phyloP scores from a whole-genome alignment of 2,329 filamentous ascomycete species.

The Pyrenophora seminiperda region DNA sequence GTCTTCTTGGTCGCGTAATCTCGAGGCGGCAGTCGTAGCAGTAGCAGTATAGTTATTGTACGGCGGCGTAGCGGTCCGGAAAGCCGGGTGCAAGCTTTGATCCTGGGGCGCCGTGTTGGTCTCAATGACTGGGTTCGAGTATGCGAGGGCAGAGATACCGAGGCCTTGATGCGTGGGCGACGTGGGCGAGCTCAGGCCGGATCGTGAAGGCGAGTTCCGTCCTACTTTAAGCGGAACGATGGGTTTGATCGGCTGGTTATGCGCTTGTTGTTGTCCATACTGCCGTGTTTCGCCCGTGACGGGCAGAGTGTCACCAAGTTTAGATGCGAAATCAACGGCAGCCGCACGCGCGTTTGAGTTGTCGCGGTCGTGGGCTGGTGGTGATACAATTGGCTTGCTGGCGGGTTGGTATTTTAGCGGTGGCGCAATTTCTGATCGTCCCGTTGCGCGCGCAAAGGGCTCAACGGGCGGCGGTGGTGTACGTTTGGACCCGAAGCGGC shows the following conservation, averaged over 20 bases:
- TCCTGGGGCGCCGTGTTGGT: constrained; percentile 15
- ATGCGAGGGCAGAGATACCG: constrained; percentile 32
- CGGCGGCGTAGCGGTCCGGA: constrained; percentile 32
- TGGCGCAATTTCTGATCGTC: constrained; percentile 66
- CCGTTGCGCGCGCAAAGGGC: constrained; percentile 75
- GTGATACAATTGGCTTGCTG: constrained; percentile 57
- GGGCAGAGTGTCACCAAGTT: constrained; percentile 37
- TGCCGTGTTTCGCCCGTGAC: constrained; percentile 34
- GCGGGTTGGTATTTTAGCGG: constrained; percentile 66
- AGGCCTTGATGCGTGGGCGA: constrained; percentile 33
- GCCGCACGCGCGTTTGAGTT: constrained; percentile 35
- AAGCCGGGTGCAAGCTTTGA: constrained; percentile 22
- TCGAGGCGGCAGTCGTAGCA: constrained; percentile 27
- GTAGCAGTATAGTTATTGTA: no score
- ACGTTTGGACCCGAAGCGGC: constrained; percentile 30
- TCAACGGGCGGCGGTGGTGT: constrained; percentile 44
- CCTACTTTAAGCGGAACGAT: constrained; percentile 51
- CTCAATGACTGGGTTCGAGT: constrained; percentile 25
- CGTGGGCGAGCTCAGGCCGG: constrained; percentile 39
- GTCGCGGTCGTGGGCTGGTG: constrained; percentile 22
- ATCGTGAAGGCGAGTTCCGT: constrained; percentile 42
- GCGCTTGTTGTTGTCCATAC: constrained; percentile 31
- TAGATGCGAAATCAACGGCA: constrained; percentile 25
- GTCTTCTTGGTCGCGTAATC: constrained; percentile 29
- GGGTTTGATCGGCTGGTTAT: constrained; percentile 51